phyloP scores from a whole-genome alignment of 1,284 basidiomycete genomes.

The Marasmius sp. region DNA sequence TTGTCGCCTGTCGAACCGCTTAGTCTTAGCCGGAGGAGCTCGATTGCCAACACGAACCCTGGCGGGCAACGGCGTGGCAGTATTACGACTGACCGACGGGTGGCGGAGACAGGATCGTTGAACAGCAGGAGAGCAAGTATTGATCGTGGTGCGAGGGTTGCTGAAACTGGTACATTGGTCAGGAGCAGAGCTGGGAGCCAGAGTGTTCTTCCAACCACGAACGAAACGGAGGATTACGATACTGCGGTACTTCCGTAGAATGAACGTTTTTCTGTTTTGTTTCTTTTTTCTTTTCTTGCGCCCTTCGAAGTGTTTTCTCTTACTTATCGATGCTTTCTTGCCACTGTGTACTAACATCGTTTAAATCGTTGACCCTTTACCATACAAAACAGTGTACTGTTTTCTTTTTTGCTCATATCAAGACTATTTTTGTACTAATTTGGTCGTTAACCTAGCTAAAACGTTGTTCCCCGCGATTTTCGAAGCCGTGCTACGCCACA shows the following conservation, averaged over 20 bases:
- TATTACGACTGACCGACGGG: constrained; percentile 42
- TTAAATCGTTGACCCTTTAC: too few relatives aligned
- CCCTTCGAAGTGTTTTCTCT: too few relatives aligned
- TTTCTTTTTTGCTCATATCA: too few relatives aligned
- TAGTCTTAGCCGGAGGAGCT: constrained; percentile 53
- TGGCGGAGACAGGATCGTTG: constrained; percentile 40
- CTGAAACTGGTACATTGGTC: constrained; percentile 60
- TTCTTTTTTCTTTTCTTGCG: not conserved
- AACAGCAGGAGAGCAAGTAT: constrained; percentile 56
- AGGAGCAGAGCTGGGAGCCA: constrained; percentile 23
- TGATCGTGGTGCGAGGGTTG: constrained; percentile 61
- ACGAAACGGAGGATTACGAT: not conserved
- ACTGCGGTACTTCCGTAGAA: not conserved
- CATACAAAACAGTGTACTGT: too few relatives aligned
- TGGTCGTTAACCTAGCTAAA: too few relatives aligned
- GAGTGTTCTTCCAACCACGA: not conserved
- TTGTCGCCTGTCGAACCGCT: constrained; percentile 50
- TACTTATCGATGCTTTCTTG: too few relatives aligned
- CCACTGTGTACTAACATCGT: too few relatives aligned
- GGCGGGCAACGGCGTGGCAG: constrained; percentile 12
- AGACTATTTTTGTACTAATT: too few relatives aligned
- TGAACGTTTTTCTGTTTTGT: not conserved
- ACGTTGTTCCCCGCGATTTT: too few relatives aligned
- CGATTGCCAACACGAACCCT: constrained; percentile 30
- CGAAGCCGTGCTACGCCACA: too few relatives aligned